Evolutionary conservation across 208 protist genomes (phyloP).

Genomic region (Herpetomonas tarakana): DNA sequence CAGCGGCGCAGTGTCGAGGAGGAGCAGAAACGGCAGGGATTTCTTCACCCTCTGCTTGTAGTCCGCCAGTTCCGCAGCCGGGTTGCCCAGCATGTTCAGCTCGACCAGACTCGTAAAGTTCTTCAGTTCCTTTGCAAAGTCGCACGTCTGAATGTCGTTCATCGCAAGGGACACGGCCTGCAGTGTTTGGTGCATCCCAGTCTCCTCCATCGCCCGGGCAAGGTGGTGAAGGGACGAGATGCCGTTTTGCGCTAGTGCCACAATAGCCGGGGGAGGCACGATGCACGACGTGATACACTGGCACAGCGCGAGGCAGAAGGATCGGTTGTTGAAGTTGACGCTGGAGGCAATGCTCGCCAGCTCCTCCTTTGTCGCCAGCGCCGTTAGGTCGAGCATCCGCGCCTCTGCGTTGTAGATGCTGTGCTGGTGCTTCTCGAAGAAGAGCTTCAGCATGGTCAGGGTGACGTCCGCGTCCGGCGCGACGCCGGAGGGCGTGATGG

Average conservation of each 20-base stretch:
- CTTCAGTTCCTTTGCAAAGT: conserved; percentile 47
- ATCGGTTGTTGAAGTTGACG: conserved; percentile 84
- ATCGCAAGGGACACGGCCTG: conserved; percentile 55
- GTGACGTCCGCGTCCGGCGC: conserved; percentile 33
- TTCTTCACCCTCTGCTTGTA: conserved; percentile 61
- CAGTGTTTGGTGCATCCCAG: conserved; percentile 50
- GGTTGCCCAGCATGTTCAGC: conserved; percentile 68
- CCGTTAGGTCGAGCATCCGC: conserved; percentile 56
- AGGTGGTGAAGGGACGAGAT: conserved; percentile 64
- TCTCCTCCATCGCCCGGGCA: conserved; percentile 52
- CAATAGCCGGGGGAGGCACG: conserved; percentile 50
- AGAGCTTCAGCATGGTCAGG: conserved; percentile 79
- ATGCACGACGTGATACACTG: conserved; percentile 61
- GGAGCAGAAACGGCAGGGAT: conserved; percentile 61
- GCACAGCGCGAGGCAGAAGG: conserved; percentile 79
- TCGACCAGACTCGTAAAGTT: conserved; percentile 62
- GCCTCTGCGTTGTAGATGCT: conserved; percentile 51
- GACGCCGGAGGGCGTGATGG: conserved; percentile 10
- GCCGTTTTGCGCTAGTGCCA: conserved; percentile 60
- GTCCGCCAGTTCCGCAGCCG: conserved; percentile 35
- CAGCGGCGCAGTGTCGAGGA: conserved; percentile 56
- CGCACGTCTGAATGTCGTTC: conserved; percentile 55
- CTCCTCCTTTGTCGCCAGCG: conserved; percentile 47
- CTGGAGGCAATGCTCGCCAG: conserved; percentile 43
- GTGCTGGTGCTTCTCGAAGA: conserved; percentile 85